phyloP scores from a whole-genome alignment of 2,329 filamentous ascomycete genomes.

The Tolypocladium ophioglossoides region DNA sequence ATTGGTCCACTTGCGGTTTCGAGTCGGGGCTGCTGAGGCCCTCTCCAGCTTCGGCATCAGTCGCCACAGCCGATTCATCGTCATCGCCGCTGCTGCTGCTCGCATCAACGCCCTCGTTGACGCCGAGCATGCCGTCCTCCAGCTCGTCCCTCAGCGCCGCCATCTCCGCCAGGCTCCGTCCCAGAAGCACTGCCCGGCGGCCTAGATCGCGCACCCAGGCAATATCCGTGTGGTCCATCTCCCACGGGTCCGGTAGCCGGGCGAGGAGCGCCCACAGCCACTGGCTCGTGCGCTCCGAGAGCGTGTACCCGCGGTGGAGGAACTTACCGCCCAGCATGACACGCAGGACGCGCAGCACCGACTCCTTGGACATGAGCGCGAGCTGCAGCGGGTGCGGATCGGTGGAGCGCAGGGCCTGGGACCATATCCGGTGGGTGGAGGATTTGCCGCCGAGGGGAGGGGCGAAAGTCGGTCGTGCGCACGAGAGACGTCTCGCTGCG shows the following conservation, averaged over 20 bases:
- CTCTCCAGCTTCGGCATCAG: background rate
- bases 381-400: constrained; percentile 50
- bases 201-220: constrained; percentile 69
- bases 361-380: constrained; percentile 54
- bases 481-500: constrained; percentile 41
- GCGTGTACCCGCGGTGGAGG: constrained; percentile 45
- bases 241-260: constrained; percentile 61
- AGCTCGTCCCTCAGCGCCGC: constrained; percentile 34
- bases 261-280: constrained; percentile 85
- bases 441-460: constrained; percentile 40
- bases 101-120: constrained; percentile 36
- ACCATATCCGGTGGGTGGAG: constrained; percentile 41
- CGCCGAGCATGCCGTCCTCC: constrained; percentile 27
- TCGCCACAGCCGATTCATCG: constrained; percentile 11
- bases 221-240: constrained; percentile 66
- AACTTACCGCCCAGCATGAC: constrained; percentile 56
- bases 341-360: constrained; percentile 54
- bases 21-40: background rate
- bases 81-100: constrained; percentile 23
- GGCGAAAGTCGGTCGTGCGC: constrained; percentile 44
- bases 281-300: constrained; percentile 57
- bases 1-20: background rate
- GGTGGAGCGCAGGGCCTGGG: constrained; percentile 35
- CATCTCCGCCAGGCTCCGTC: constrained; percentile 43
- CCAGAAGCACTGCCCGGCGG: constrained; percentile 58